A percentile compares a stretch with the other conserved stretches of the same genome.
Conservation (phyloP, 2,329 filamentous ascomycete genomes). For the Sarocladium oryzae region DNA sequence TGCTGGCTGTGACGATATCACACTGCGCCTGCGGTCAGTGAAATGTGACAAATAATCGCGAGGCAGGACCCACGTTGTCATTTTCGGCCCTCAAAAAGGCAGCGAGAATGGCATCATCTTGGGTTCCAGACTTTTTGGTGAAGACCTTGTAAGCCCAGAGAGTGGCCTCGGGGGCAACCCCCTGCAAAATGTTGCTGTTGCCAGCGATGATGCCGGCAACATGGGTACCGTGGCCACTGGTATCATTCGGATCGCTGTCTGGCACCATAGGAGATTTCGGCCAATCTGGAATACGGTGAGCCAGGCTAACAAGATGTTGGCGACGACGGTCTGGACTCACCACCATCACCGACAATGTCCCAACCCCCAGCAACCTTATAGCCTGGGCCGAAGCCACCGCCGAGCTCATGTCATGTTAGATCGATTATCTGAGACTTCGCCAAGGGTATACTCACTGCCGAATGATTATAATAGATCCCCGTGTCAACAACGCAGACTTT, state of each 20-base stretch:
- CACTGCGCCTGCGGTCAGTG: slow-evolving; percentile 9
- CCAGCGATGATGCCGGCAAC: slow-evolving; percentile 26
- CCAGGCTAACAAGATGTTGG: not conserved
- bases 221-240: slow-evolving; percentile 22
- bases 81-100: slow-evolving; percentile 28
- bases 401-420: slow-evolving; percentile 14
- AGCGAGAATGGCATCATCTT: slow-evolving; percentile 21
- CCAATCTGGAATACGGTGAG: not conserved
- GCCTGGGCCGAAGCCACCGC: slow-evolving; percentile 18
- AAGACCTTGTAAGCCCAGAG: slow-evolving; percentile 24
- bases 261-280: slow-evolving; percentile 12
- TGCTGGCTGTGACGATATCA: slow-evolving; percentile 28
- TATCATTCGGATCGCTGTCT: slow-evolving; percentile 21
- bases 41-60: no score
- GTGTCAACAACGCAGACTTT: slow-evolving; percentile 21
- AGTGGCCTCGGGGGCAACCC: slow-evolving; percentile 23
- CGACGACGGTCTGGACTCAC: not conserved
- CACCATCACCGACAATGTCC: slow-evolving; percentile 17
- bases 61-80: slow-evolving; percentile 19
- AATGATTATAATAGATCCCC: slow-evolving; percentile 20
- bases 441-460: slow-evolving; percentile 8
- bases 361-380: slow-evolving; percentile 20
- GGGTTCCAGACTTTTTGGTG: slow-evolving; percentile 12
- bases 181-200: slow-evolving; percentile 17
- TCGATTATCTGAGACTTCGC: not conserved